Conservation (phyloP, 2,329 filamentous ascomycete genomes). For the Teratosphaeria gauchensis region DNA sequence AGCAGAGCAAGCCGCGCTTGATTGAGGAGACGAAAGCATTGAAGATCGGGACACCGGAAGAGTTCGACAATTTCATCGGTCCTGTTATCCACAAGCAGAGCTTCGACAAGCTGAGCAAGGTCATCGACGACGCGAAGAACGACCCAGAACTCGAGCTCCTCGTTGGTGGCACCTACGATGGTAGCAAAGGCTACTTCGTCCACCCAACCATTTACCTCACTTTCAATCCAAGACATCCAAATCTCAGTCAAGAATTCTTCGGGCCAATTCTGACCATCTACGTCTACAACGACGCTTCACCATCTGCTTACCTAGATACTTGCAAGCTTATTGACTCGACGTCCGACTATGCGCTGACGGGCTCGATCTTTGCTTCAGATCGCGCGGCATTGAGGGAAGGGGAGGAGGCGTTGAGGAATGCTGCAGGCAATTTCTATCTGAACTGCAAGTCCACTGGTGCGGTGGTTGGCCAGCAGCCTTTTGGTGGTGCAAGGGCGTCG, state of each 20-base stretch:
- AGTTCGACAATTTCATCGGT: constrained; percentile 72
- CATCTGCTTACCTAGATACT: constrained; percentile 47
- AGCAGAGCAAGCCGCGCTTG: constrained; percentile 58
- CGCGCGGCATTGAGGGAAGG: constrained; percentile 56
- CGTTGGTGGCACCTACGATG: constrained; percentile 67
- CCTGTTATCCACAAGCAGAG: constrained; percentile 75
- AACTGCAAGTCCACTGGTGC: constrained; percentile 63
- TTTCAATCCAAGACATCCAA: constrained; percentile 61
- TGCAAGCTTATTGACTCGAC: constrained; percentile 59
- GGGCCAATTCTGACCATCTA: constrained; percentile 66
- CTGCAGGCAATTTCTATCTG: constrained; percentile 77
- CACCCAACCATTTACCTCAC: constrained; percentile 74
- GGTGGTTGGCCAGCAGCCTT: constrained; percentile 32
- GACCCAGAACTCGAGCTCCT: constrained; percentile 65
- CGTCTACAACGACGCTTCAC: constrained; percentile 59
- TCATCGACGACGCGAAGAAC: constrained; percentile 70
- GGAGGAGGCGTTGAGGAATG: constrained; percentile 60
- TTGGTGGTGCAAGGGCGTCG: constrained; percentile 45
- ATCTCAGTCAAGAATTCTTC: constrained; percentile 72
- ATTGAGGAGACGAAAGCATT: constrained; percentile 60
- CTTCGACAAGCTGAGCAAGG: constrained; percentile 68
- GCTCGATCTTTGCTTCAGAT: constrained; percentile 64
- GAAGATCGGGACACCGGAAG: constrained; percentile 58
- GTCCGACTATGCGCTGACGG: constrained; percentile 69
- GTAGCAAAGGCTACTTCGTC: constrained; percentile 71